Evolutionary conservation across 2,329 filamentous ascomycete species (phyloP), one percentile per base, ranked within the genome.

Genomic region (Fusarium sp.): DNA sequence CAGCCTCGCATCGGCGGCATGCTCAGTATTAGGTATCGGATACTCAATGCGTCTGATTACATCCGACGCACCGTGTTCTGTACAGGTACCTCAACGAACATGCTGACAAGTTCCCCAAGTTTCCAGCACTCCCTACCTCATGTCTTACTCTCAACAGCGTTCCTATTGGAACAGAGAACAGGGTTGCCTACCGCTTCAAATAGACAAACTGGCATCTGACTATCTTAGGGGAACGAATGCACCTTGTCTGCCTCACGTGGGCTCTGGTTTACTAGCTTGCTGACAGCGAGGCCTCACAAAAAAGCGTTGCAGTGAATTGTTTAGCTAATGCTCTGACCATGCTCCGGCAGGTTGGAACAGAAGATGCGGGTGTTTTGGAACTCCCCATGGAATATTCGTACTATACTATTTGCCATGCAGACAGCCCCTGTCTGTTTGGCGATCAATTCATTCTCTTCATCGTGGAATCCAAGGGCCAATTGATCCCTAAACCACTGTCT

Each of bases 231-330:
- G 42, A 39, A 42, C 28, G n/a, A 51, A n/a, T 57, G 53, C 45
- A 46, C 52, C 59, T 66, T 51, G 49, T 50, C 52, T 56, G 36
- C 49, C 68, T 73, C 72, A 73, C 70, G 61, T 73, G 70, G 61
- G 45, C 62, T 65, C 45, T 62, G 53, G 52, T 60, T 62, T 64
- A 61, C 50, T 40, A 56, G 40, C 22, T 60, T 62, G 72, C 70
- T 74, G 72, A 74, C 69, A 59, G 47, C 40, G 57, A 65, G 70
- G 65, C 72, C 69, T 62, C 55, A 55, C 60, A 33, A 49, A 51
- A 22, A 54, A 26, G 52, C 57, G 43, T 45, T 28, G 51, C 51
- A 44, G 42, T 28, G 45, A 47, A 26, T 24, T 40, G n/a, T 42
- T 33, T 17, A 51, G n/a, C 21, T 26, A 8, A 15, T 15, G 15